phyloP scores from a whole-genome alignment of 2,329 filamentous ascomycete species.

The Penicillium sp. region DNA sequence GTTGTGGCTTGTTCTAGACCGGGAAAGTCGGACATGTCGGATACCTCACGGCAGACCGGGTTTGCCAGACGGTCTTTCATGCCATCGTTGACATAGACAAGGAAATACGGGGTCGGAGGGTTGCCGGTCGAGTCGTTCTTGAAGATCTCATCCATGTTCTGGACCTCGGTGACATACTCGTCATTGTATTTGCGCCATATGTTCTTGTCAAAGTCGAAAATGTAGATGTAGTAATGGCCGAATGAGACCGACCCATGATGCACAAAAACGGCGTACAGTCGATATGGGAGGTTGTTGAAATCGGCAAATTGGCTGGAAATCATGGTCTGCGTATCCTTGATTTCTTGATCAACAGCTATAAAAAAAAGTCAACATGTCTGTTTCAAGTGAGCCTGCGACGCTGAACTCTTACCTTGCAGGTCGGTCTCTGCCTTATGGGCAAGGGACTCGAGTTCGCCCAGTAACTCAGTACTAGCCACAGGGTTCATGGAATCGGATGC shows the following conservation, averaged over 20 bases:
- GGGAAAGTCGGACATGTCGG: slow-evolving; percentile 17
- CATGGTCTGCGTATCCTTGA: slow-evolving; percentile 49
- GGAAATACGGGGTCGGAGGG: slow-evolving; percentile 75
- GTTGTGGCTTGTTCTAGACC: slow-evolving; percentile 1
- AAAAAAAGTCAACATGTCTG: not conserved
- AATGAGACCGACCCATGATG: slow-evolving; percentile 68
- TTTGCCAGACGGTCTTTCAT: slow-evolving; percentile 60
- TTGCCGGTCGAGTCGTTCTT: slow-evolving; percentile 60
- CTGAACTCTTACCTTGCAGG: slow-evolving; percentile 42
- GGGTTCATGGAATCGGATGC: slow-evolving; percentile 40
- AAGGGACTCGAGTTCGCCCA: slow-evolving; percentile 47
- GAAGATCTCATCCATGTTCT: slow-evolving; percentile 67
- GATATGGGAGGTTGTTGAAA: slow-evolving; percentile 68
- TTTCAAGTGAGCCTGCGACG: not conserved
- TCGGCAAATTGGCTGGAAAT: slow-evolving; percentile 62
- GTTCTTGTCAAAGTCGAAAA: slow-evolving; percentile 77
- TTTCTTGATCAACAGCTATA: slow-evolving; percentile 45
- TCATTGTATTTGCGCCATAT: slow-evolving; percentile 97
- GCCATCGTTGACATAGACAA: slow-evolving; percentile 76
- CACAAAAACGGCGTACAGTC: slow-evolving; percentile 88
- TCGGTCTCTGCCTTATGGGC: slow-evolving; percentile 48
- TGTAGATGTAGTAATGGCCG: slow-evolving; percentile 97
- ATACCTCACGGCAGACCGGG: slow-evolving; percentile 54
- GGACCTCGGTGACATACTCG: slow-evolving; percentile 68
- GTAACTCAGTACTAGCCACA: slow-evolving; percentile 44